phyloP scores from a whole-genome alignment of 371 early-diverging fungal genomes.

The Mucor irregularis region DNA sequence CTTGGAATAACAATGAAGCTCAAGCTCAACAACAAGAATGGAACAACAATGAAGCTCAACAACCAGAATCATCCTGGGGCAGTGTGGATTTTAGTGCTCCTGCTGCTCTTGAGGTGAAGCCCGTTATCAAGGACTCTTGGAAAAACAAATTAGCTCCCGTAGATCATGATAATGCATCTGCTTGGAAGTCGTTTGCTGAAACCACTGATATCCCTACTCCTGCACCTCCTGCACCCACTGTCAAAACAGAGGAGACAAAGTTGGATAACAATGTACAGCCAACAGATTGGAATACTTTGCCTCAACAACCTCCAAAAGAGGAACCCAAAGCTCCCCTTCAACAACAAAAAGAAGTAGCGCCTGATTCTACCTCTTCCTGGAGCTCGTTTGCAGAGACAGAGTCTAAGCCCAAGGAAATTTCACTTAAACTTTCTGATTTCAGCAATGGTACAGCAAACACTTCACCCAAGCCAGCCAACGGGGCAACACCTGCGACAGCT shows the following conservation, averaged over 20 bases:
- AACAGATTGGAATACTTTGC: background rate
- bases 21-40: no score
- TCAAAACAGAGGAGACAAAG: background rate
- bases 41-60: no score
- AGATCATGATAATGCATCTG: constrained; percentile 5
- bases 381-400: no score
- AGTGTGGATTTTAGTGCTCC: background rate
- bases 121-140: constrained; percentile 2
- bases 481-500: background rate
- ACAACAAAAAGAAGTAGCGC: no score
- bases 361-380: background rate
- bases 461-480: background rate
- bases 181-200: constrained; percentile 12
- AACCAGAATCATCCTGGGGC: background rate
- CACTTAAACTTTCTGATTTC: background rate
- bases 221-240: background rate
- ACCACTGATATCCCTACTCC: background rate
- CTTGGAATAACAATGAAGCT: background rate
- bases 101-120: background rate
- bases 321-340: no score
- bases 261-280: background rate
- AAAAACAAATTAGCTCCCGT: background rate
- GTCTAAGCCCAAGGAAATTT: background rate
- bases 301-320: no score
- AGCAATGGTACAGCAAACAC: background rate